phyloP scores from a whole-genome alignment of 345 rosid genomes.

The Euclidium syriacum region DNA sequence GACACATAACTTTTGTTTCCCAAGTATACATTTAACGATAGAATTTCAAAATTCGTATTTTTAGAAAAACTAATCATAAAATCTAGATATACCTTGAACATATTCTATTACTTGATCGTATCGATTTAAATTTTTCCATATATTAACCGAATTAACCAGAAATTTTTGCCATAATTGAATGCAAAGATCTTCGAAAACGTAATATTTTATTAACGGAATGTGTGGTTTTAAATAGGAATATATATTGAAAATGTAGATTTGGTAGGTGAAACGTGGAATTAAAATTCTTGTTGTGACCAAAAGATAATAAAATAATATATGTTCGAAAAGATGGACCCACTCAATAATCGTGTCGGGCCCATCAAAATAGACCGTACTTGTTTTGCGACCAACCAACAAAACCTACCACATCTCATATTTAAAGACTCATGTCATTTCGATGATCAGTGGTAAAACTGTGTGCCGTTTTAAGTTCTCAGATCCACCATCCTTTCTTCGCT shows the following conservation, averaged over 20 bases:
- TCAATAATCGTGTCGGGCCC: neutral
- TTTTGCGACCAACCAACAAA: conserved; percentile 11
- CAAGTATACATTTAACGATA: no score
- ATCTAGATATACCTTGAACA: neutral
- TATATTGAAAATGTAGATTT: neutral
- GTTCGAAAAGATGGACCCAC: neutral
- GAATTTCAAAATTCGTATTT: no score
- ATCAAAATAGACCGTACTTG: neutral
- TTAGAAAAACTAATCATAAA: neutral
- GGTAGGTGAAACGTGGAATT: conserved; percentile 18
- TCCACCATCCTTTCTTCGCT: conserved; percentile 4
- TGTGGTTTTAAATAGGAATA: neutral
- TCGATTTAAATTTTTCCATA: no score
- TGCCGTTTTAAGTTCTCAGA: neutral
- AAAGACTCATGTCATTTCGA: neutral
- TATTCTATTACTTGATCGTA: no score
- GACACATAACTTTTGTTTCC: neutral
- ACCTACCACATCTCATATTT: neutral
- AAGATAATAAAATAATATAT: neutral
- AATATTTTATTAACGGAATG: neutral
- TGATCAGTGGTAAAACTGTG: neutral
- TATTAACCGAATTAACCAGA: no score
- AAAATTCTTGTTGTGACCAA: neutral
- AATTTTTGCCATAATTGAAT: neutral
- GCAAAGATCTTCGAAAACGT: neutral